Percentiles rank a stretch among this genome's conserved stretches.
Conservation (phyloP, 2,329 filamentous ascomycete genomes). For the Ceratocystis cacaofunesta region DNA sequence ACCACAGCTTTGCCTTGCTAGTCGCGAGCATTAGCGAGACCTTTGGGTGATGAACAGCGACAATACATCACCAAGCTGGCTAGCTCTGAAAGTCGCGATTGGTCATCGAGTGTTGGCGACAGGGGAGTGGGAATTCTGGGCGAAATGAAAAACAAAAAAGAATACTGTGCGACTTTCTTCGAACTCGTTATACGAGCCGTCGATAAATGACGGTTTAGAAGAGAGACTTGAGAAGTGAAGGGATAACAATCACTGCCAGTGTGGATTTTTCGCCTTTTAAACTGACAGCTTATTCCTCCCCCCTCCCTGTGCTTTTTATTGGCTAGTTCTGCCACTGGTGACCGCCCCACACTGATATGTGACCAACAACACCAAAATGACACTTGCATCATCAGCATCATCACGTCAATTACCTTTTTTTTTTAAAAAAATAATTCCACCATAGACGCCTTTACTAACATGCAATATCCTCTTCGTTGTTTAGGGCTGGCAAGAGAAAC, state of each 20-base stretch:
- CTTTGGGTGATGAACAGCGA: not conserved
- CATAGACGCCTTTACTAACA: not conserved
- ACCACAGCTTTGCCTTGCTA: not conserved
- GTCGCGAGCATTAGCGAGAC: conserved; percentile 14
- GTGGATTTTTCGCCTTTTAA: conserved; percentile 16
- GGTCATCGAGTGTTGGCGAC: not conserved
- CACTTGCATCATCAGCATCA: not conserved
- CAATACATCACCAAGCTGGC: not conserved
- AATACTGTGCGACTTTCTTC: no score
- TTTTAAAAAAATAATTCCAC: not conserved
- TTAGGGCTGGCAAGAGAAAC: conserved; percentile 87
- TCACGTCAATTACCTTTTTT: not conserved
- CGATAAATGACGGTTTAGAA: not conserved
- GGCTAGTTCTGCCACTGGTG: conserved; percentile 8
- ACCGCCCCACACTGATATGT: conserved; percentile 12
- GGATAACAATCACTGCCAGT: conserved; percentile 6
- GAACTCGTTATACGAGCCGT: not conserved
- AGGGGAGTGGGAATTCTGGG: not conserved
- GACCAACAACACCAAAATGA: not conserved
- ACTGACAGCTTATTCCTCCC: conserved; percentile 7
- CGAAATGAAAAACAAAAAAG: not conserved
- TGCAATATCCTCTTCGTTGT: not conserved
- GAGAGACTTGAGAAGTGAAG: conserved; percentile 6
- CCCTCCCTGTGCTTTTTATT: conserved; percentile 4
- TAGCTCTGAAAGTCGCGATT: not conserved